phyloP scores from a whole-genome alignment of 805 yeast genomes.

The Komagataella phaffii region DNA sequence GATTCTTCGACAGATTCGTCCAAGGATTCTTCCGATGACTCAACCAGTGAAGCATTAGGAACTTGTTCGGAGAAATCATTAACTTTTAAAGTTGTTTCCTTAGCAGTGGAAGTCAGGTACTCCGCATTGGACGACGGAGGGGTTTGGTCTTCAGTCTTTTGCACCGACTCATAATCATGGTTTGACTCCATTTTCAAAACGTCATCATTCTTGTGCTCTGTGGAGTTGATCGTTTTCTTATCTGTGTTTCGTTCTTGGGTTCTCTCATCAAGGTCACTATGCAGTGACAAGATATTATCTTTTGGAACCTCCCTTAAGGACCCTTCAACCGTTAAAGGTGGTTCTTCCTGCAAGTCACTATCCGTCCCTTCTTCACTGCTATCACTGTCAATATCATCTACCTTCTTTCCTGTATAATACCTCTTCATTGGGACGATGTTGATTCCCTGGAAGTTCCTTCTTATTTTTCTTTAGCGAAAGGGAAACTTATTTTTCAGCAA shows the following conservation, averaged over 20 bases:
- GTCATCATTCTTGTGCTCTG: background rate
- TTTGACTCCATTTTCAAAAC: background rate
- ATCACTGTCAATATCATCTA: background rate
- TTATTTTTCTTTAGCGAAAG: conserved; percentile 3
- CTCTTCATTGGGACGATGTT: background rate
- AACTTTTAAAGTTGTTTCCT: background rate
- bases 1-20: background rate
- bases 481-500: background rate
- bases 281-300: background rate
- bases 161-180: background rate
- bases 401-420: background rate
- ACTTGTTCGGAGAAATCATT: background rate
- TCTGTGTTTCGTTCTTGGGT: background rate
- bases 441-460: background rate
- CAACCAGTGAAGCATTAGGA: background rate
- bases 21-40: conserved; percentile 1
- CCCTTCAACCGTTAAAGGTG: background rate
- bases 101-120: background rate
- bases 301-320: background rate
- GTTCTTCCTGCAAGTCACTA: background rate
- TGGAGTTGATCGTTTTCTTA: background rate
- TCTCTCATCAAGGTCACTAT: background rate
- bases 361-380: background rate
- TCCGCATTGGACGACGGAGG: background rate
- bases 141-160: background rate